A percentile compares a stretch with the other conserved stretches of the same genome.
Conservation (phyloP, 2,329 filamentous ascomycete species). For the Claviceps quebecensis region DNA sequence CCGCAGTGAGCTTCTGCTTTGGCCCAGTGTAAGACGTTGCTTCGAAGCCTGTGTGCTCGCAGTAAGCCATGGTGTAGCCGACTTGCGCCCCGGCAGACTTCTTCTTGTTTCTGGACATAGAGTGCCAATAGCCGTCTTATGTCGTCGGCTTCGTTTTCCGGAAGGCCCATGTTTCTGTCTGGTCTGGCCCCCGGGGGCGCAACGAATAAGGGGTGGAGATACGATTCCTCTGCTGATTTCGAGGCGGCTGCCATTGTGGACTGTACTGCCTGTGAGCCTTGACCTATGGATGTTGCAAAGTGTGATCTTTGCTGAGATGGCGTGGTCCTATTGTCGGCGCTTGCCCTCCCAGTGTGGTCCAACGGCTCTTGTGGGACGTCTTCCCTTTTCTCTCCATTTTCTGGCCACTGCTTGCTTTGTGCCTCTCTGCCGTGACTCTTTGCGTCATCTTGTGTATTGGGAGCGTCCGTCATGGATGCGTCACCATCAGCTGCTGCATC, state of each 20-base stretch:
- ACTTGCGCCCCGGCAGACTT: slow-evolving; percentile 58
- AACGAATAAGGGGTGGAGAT: slow-evolving; percentile 62
- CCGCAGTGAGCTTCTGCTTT: slow-evolving; percentile 64
- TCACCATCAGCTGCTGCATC: slow-evolving; percentile 9
- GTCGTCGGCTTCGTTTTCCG: slow-evolving; percentile 62
- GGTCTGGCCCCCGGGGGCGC: slow-evolving; percentile 47
- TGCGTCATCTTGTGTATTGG: background rate
- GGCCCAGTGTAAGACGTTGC: slow-evolving; percentile 58
- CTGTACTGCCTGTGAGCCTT: background rate
- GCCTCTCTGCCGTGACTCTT: background rate
- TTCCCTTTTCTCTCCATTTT: background rate
- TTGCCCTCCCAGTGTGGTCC: background rate
- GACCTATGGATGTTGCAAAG: slow-evolving; percentile 17
- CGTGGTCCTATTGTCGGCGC: slow-evolving; percentile 6
- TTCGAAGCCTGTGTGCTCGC: slow-evolving; percentile 56
- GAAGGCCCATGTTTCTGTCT: slow-evolving; percentile 59
- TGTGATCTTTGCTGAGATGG: slow-evolving; percentile 7
- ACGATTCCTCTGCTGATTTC: slow-evolving; percentile 25
- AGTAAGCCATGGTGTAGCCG: slow-evolving; percentile 58
- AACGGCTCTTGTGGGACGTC: background rate
- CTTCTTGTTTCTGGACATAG: slow-evolving; percentile 77
- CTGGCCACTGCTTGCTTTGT: slow-evolving; percentile 1
- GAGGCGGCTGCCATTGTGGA: slow-evolving; percentile 6
- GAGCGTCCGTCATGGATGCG: slow-evolving; percentile 10
- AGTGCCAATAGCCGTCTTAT: slow-evolving; percentile 58